These are phyloP conservation scores for Kwoniella pini DNA, from an alignment of 768 basidiomycete genomes.

Conservation along the genomic window DNA sequence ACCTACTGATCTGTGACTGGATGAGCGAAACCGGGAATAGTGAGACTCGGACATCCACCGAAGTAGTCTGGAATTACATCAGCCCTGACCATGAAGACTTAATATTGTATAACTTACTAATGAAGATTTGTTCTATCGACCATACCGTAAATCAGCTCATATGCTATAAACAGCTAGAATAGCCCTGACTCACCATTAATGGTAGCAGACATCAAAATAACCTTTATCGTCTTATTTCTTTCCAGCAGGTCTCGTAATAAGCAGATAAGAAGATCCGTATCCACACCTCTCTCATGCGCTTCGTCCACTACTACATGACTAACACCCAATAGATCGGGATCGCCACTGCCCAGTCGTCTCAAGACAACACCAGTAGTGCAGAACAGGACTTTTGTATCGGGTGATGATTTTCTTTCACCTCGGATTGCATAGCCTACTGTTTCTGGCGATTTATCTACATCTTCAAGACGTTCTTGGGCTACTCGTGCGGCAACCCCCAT, in stretches of 20 bases:
- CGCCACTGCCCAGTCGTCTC: constrained; percentile 70
- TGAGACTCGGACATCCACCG: constrained; percentile 71
- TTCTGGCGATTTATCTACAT: constrained; percentile 63
- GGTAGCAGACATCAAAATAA: constrained; percentile 91
- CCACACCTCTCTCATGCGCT: constrained; percentile 89
- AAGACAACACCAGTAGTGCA: constrained; percentile 94
- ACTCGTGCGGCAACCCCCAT: constrained; percentile 86
- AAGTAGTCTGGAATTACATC: constrained; percentile 66
- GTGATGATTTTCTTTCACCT: constrained; percentile 72
- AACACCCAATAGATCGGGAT: constrained; percentile 65
- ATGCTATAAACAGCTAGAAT: background rate
- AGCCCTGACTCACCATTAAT: constrained; percentile 64
- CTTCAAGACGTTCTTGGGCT: constrained; percentile 65
- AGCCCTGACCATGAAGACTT: background rate
- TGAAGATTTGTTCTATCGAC: constrained; percentile 43
- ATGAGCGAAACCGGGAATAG: constrained; percentile 78
- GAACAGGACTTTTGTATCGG: constrained; percentile 75
- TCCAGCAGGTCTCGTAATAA: constrained; percentile 75
- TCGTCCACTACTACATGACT: constrained; percentile 90
- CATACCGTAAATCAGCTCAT: background rate
- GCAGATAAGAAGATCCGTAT: constrained; percentile 83
- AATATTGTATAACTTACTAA: constrained; percentile 23
- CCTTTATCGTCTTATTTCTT: constrained; percentile 66
- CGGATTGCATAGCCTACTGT: constrained; percentile 77
- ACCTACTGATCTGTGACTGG: constrained; percentile 74